These are phyloP conservation scores for Leccinum variicolor DNA, from an alignment of 768 basidiomycete species.

Conservation along the genomic window DNA sequence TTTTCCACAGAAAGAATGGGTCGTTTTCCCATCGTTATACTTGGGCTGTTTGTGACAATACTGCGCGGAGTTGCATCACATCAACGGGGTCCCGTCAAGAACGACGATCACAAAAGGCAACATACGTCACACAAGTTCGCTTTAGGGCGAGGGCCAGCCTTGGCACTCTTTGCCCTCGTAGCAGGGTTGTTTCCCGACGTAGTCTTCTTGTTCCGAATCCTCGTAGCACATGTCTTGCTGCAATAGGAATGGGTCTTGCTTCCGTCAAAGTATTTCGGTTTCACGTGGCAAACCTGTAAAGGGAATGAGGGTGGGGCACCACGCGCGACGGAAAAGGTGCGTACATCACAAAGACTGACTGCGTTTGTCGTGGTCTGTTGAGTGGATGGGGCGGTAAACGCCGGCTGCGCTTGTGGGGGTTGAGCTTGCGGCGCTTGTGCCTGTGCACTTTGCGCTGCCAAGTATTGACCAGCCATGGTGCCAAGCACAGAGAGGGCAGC, in stretches of 20 bases:
- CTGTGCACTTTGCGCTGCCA: constrained; percentile 30
- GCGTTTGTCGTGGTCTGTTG: constrained; percentile 23
- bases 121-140: constrained; percentile 51
- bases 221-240: constrained; percentile 54
- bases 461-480: constrained; percentile 35
- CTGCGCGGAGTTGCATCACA: constrained; percentile 30
- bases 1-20: constrained; percentile 62
- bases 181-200: constrained; percentile 25
- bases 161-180: constrained; percentile 23
- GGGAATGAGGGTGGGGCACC: neutral
- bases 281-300: constrained; percentile 49
- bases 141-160: constrained; percentile 22
- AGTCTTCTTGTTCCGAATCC: constrained; percentile 35
- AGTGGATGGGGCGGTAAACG: constrained; percentile 3
- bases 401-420: constrained; percentile 23
- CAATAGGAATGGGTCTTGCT: constrained; percentile 56
- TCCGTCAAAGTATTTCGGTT: constrained; percentile 57
- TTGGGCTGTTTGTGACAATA: constrained; percentile 60
- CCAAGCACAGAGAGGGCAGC: constrained; percentile 35
- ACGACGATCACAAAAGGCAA: constrained; percentile 11
- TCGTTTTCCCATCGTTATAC: constrained; percentile 52
- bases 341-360: constrained; percentile 50
- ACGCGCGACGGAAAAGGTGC: constrained; percentile 16
- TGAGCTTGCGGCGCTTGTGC: constrained; percentile 26
- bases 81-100: neutral